Evolutionary conservation across 2,329 filamentous ascomycete species (phyloP).

Genomic region (Alternaria sp.): DNA sequence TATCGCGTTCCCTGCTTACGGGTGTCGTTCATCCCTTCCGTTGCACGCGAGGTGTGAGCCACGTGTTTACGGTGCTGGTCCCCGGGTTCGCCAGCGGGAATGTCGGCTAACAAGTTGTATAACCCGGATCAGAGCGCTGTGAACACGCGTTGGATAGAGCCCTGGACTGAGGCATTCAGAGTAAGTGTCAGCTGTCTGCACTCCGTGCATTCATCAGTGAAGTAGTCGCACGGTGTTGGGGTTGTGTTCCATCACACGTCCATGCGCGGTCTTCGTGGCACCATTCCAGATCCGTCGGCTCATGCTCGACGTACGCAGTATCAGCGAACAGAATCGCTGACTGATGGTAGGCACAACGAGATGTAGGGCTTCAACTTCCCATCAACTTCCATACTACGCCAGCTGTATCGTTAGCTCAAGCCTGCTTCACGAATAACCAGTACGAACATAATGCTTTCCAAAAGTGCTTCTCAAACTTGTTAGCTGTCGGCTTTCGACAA

Average conservation of each 20-base stretch:
- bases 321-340: slow-evolving; percentile 11
- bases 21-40: background rate
- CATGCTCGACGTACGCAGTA: background rate
- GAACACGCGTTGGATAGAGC: slow-evolving; percentile 34
- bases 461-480: slow-evolving; percentile 67
- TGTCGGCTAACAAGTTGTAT: slow-evolving; percentile 38
- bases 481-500: slow-evolving; percentile 64
- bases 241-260: background rate
- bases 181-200: slow-evolving; percentile 23
- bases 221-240: background rate
- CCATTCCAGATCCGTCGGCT: background rate
- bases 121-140: slow-evolving; percentile 36
- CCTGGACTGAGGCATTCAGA: slow-evolving; percentile 42
- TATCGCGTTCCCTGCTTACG: background rate
- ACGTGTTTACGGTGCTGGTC: slow-evolving; percentile 13
- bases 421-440: slow-evolving; percentile 63
- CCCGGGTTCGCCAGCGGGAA: slow-evolving; percentile 16
- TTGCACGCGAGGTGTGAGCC: slow-evolving; percentile 13
- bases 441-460: slow-evolving; percentile 60
- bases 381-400: slow-evolving; percentile 67
- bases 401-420: slow-evolving; percentile 62
- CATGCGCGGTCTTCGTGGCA: background rate
- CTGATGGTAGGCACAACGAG: slow-evolving; percentile 62
- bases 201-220: background rate
- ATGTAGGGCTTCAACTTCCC: slow-evolving; percentile 64